Base-by-base conservation (phyloP, 1,284 basidiomycete genomes). In the Boletus sp. region DNA sequence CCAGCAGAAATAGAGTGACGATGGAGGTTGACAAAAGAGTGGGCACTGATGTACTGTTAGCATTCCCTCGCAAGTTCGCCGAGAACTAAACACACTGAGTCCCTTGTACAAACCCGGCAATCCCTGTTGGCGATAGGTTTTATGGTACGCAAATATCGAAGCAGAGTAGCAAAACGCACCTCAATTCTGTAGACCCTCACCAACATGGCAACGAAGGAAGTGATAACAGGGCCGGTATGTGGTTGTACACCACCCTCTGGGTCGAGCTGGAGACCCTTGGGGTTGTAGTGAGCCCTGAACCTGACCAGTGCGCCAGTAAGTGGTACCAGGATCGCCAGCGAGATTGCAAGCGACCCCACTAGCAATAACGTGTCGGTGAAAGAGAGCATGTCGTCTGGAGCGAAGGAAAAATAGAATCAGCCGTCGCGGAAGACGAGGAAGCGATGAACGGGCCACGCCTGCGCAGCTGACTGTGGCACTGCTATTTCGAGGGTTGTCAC, bases 31-130 rank as follows among this genome's bases (percentile, higher is more conserved):
- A 88, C 37, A 88, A 62, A 20, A 90, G 65, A 15, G 85, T 87
- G 2, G 93, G 92, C 85, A 92, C 89, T 85, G 68, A 49, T 56
- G 22, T n/a, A 51, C 45, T 39, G 57, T 69, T 41, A 67, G 61
- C 24, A 47, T 18, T 18, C 46, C 24, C 22, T 55, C 41, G 54
- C 49, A 27, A 37, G 18, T 24, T 48, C 31, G 35, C n/a, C 20
- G 24, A 56, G 31, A 61, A 46, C 24, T 13, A 29, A 16, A 77
- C 89, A 54, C 69, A 91, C 90, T 90, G 50, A 88, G 71, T 51
- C 93, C 93, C 74, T 94, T 96, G 80, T 91, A 94, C 43, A 95
- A 72, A 20, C 93, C 93, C 53, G 79, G 72, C 80, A 81, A 86
- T 24, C 93, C 90, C 85, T 91, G 55, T 27, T 45, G 18, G 15